Conservation (phyloP, 1,284 basidiomycete species). For the Rhodotorula sp. region DNA sequence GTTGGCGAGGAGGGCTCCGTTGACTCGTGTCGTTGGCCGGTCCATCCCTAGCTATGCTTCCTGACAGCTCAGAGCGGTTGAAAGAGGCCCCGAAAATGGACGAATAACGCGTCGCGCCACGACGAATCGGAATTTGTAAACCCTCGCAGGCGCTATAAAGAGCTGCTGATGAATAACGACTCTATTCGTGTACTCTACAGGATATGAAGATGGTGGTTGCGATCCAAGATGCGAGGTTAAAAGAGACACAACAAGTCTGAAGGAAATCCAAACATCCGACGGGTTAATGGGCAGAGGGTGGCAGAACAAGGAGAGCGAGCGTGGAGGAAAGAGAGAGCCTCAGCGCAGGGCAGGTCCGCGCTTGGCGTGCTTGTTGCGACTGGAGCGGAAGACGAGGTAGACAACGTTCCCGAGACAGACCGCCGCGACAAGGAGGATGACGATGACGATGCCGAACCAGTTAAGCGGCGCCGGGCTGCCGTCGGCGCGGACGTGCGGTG, state of each 20-base stretch:
- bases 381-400: constrained; percentile 48
- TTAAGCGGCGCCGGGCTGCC: constrained; percentile 44
- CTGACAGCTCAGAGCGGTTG: background rate
- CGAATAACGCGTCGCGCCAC: background rate
- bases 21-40: constrained; percentile 38
- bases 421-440: constrained; percentile 39
- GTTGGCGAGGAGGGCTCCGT: constrained; percentile 18
- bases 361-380: constrained; percentile 46
- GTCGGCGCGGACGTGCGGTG: background rate
- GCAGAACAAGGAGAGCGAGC: background rate
- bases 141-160: background rate
- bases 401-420: constrained; percentile 46
- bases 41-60: constrained; percentile 23
- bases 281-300: background rate
- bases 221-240: too few relatives aligned
- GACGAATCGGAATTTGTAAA: background rate
- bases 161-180: background rate
- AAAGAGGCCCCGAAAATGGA: background rate
- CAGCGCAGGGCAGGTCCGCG: constrained; percentile 22
- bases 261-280: too few relatives aligned
- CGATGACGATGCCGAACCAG: constrained; percentile 48
- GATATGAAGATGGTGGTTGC: background rate
- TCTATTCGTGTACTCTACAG: background rate
- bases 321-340: background rate
- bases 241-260: too few relatives aligned